phyloP scores from a whole-genome alignment of 1,284 basidiomycete species.

The Limonomyces culmigenus region DNA sequence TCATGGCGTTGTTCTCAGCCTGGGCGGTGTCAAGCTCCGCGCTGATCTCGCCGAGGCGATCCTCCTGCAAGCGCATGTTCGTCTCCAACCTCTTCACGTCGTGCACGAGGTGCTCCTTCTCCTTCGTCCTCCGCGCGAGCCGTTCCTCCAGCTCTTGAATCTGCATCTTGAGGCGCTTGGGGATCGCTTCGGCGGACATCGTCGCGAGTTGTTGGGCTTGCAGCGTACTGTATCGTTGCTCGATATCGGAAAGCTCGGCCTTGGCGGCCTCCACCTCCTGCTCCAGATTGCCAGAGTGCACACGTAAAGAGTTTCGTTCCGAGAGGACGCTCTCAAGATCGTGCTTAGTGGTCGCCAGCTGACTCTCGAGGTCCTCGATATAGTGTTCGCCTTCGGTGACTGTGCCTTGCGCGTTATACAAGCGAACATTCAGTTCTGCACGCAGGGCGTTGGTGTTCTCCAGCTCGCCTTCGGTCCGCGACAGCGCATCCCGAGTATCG shows the following conservation, averaged over 20 bases:
- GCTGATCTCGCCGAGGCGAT: conserved; percentile 48
- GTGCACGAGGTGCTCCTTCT: conserved; percentile 57
- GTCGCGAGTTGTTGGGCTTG: conserved; percentile 44
- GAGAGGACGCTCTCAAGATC: conserved; percentile 36
- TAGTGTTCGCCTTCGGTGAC: background rate
- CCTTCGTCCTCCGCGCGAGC: conserved; percentile 43
- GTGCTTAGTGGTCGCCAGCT: conserved; percentile 22
- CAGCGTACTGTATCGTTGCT: conserved; percentile 37
- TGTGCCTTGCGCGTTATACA: background rate
- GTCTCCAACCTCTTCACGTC: conserved; percentile 57
- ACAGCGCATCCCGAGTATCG: background rate
- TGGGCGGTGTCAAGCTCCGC: conserved; percentile 43
- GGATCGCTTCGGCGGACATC: conserved; percentile 38
- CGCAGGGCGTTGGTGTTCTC: background rate
- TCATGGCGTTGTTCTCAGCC: conserved; percentile 56
- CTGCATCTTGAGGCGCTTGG: conserved; percentile 36
- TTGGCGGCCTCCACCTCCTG: conserved; percentile 33
- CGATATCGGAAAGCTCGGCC: conserved; percentile 32
- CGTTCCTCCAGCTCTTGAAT: conserved; percentile 47
- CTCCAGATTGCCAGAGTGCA: conserved; percentile 45
- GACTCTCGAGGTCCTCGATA: conserved; percentile 4
- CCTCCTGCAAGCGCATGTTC: conserved; percentile 54
- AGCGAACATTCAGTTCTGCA: background rate
- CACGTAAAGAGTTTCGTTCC: conserved; percentile 39
- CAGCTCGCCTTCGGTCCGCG: background rate